phyloP scores from a whole-genome alignment of 1,139 yeast genomes.

The Scheffersomyces cryptocercus region DNA sequence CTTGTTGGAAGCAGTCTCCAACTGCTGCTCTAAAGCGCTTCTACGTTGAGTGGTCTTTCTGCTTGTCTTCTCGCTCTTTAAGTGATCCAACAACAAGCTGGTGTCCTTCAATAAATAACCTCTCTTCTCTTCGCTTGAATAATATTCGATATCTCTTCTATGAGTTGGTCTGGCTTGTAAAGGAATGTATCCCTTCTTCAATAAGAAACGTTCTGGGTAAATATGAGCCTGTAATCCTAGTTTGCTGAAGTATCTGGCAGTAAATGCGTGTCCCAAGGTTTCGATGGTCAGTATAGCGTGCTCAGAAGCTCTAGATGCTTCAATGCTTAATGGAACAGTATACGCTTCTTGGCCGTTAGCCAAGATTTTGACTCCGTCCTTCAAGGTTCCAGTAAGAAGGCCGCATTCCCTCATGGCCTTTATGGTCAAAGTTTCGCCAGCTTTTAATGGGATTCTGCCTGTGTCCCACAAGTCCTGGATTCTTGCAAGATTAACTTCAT shows the following conservation, averaged over 20 bases:
- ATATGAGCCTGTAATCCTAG: slow-evolving; percentile 74
- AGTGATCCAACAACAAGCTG: slow-evolving; percentile 39
- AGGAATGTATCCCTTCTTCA: slow-evolving; percentile 78
- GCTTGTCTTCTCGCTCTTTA: slow-evolving; percentile 19
- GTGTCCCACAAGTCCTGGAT: slow-evolving; percentile 64
- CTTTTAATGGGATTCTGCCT: slow-evolving; percentile 67
- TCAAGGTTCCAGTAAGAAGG: slow-evolving; percentile 65
- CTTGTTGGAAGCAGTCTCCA: slow-evolving; percentile 33
- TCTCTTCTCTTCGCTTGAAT: slow-evolving; percentile 67
- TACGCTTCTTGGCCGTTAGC: slow-evolving; percentile 64
- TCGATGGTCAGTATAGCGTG: slow-evolving; percentile 77
- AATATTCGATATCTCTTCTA: slow-evolving; percentile 77
- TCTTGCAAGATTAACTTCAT: slow-evolving; percentile 56
- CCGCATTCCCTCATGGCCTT: slow-evolving; percentile 72
- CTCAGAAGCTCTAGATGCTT: slow-evolving; percentile 78
- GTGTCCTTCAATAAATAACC: slow-evolving; percentile 65
- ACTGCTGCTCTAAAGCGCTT: slow-evolving; percentile 29
- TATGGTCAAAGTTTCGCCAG: slow-evolving; percentile 63
- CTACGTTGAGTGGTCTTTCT: slow-evolving; percentile 17
- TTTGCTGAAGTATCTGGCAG: slow-evolving; percentile 69
- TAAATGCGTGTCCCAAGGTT: slow-evolving; percentile 67
- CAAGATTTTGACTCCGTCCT: slow-evolving; percentile 80
- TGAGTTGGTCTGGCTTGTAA: slow-evolving; percentile 83
- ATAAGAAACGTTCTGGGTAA: slow-evolving; percentile 67
- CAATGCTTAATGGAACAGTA: slow-evolving; percentile 65